Percentiles rank a stretch among this genome's conserved stretches.
phyloP scores from a whole-genome alignment of 2,329 filamentous ascomycete genomes.

The Sarocladium kiliense region DNA sequence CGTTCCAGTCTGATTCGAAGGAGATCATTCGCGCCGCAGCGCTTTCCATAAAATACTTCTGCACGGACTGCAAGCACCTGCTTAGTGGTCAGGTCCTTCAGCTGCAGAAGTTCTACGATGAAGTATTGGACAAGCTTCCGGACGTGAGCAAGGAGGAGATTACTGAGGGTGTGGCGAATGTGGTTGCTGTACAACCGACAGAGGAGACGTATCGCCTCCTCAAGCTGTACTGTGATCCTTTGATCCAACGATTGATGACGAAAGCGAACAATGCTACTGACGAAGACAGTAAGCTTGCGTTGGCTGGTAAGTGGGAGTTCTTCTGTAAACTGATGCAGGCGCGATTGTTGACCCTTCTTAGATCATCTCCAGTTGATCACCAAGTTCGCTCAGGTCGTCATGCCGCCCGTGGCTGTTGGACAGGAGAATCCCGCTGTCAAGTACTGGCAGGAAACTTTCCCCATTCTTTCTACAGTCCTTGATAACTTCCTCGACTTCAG shows the following conservation, averaged over 20 bases:
- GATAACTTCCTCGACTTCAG: slow-evolving; percentile 81
- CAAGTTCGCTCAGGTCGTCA: slow-evolving; percentile 74
- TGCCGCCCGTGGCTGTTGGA: slow-evolving; percentile 66
- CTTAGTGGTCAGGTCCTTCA: slow-evolving; percentile 79
- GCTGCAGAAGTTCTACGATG: slow-evolving; percentile 87
- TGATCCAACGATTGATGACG: slow-evolving; percentile 77
- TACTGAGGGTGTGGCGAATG: slow-evolving; percentile 89
- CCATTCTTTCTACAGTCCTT: slow-evolving; percentile 77
- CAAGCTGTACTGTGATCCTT: slow-evolving; percentile 88
- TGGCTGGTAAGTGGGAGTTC: slow-evolving; percentile 59
- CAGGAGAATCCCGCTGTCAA: slow-evolving; percentile 86
- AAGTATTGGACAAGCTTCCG: slow-evolving; percentile 80
- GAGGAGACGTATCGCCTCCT: slow-evolving; percentile 77
- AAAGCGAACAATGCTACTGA: slow-evolving; percentile 82
- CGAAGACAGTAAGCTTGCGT: slow-evolving; percentile 75
- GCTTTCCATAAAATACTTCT: slow-evolving; percentile 94
- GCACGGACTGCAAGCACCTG: slow-evolving; percentile 85
- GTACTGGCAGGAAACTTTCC: slow-evolving; percentile 93
- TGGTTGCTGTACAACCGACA: slow-evolving; percentile 79
- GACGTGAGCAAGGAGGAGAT: slow-evolving; percentile 89
- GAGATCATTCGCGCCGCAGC: slow-evolving; percentile 91
- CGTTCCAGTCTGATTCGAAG: slow-evolving; percentile 81
- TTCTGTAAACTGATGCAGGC: background rate
- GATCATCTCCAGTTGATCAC: slow-evolving; percentile 92
- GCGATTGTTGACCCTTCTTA: slow-evolving; percentile 19